Base-by-base conservation (phyloP, 2,329 filamentous ascomycete genomes). In the Claviceps sp. region DNA sequence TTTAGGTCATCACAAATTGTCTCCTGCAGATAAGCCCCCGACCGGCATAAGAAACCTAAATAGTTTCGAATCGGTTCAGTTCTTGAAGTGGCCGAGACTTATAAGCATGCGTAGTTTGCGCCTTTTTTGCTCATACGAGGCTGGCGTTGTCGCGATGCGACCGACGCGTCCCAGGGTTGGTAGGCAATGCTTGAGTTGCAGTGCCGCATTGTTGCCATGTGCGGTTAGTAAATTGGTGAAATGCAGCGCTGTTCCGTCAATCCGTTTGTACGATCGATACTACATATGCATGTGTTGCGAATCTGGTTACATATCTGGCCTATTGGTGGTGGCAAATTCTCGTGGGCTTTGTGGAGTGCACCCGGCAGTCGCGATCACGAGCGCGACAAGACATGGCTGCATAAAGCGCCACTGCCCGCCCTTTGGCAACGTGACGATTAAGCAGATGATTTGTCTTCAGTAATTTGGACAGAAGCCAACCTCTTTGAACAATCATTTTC, bases 1-100 rank as follows among this genome's bases (percentile, higher is more conserved):
- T 49, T 66, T 63, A 65, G 65, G 64, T 63, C 65, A 66, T 66
- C 61, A 56, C 63, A 66, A 56, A 30, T 41, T 24, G 13, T 34
- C 7, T 18, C 22, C 44, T 37, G 43, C 26, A 34, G 20, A 26
- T 43, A n/a, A 46, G 13, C 24, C 36, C 26, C 26, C 9, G 9
- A 14, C 11, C 30, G 26, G 20, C 16, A 38, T 37, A 37, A 18
- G 20, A 41, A 34, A 40, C 36, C 9, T 34, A 9, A n/a, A 16
- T 30, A 24, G 20, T 24, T 26, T 42, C 14, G n/a, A 22, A 13
- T 42, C 18, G 18, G 13, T 14, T 13, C 20, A 5, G 41, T 22
- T 41, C 3, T 20, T 24, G n/a, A 20, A 4, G 7, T n/a, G 11
- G 47, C 9, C 34, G 30, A 34, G 30, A 34, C 30, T 11, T 11